Evolutionary conservation across 2,329 filamentous ascomycete genomes (phyloP).

Genomic region (Amylocarpus encephaloides): DNA sequence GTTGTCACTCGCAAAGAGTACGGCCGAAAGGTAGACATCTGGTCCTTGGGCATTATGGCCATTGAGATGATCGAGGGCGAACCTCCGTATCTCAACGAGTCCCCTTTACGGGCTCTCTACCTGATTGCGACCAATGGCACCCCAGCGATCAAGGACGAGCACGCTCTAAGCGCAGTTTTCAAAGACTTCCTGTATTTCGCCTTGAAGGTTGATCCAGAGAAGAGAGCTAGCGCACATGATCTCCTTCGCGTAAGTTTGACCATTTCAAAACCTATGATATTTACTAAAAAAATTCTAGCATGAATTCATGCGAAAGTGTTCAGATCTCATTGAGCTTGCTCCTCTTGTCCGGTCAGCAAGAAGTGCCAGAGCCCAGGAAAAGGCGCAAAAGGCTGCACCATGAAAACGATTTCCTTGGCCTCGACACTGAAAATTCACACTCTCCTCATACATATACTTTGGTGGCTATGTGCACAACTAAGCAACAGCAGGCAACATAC

Average conservation of each 20-base stretch:
- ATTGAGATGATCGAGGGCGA: slow-evolving; percentile 99
- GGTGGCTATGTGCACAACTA: slow-evolving; percentile 13
- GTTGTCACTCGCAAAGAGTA: slow-evolving; percentile 97
- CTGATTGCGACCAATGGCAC: slow-evolving; percentile 96
- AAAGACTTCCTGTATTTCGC: slow-evolving; percentile 89
- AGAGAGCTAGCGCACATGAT: slow-evolving; percentile 91
- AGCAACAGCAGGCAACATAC: neutral
- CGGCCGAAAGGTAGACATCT: slow-evolving; percentile 96
- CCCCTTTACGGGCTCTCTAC: slow-evolving; percentile 85
- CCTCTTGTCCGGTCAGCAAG: slow-evolving; percentile 83
- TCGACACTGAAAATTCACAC: neutral
- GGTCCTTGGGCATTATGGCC: slow-evolving; percentile 98
- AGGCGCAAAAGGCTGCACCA: slow-evolving; percentile 54
- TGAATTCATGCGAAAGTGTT: slow-evolving; percentile 72
- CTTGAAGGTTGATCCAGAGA: slow-evolving; percentile 93
- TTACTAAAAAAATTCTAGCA: slow-evolving; percentile 46
- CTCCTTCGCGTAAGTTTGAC: slow-evolving; percentile 68
- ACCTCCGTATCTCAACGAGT: slow-evolving; percentile 93
- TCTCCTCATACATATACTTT: slow-evolving; percentile 9
- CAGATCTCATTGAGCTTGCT: slow-evolving; percentile 69
- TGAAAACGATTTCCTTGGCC: slow-evolving; percentile 8
- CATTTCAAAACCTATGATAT: slow-evolving; percentile 1
- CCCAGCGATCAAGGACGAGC: slow-evolving; percentile 88
- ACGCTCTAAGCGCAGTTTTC: slow-evolving; percentile 74
- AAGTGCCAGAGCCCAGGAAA: slow-evolving; percentile 79